Base-by-base conservation (phyloP, 345 rosid genomes). In the Camelina laxa region DNA sequence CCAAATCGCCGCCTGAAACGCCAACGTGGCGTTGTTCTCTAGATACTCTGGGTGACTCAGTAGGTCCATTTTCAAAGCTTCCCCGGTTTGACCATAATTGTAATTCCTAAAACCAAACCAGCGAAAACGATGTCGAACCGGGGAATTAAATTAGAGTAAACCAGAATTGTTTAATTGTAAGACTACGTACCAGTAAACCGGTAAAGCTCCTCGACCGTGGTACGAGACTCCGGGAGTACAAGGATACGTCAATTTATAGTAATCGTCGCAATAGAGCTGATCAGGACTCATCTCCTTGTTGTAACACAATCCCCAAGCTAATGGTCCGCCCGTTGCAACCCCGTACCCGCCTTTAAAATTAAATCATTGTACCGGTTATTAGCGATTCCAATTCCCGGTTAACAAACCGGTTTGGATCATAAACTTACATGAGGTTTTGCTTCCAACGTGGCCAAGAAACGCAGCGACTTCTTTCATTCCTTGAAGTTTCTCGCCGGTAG, bases 301-400 rank as follows among this genome's bases (percentile, higher is more conserved):
- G 85, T 87, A 89, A 81, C 98, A 91, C 10, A 93, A 78, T 11
- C 98, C 98, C 97, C 98, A 90, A 5, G 92, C 93, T 78, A 87
- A 22, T 56, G 98, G 98, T 30, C 98, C 96, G 0, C 98, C 98
- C 0, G 98, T 89, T 0, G 95, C 97, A 67, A 92, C 98, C 31
- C 97, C 98, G 49, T 92, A 92, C 15, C 98, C 95, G 76, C 97
- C 97, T 92, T 81, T 35, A 65, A 66, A 53, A 55, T 21, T 54
- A 9, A 16, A 17, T 1, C n/a, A 68, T 19, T 27, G 4, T 27
- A 22, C 14, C 41, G 42, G 65, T 68, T 30, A 60, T 21, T 62
- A 19, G 5, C 1, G 4, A 45, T 69, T 44, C 1, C 5, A 41
- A 4, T 10, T 50, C 9, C 30, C 27, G 75, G 70, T 62, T 6